Conservation (phyloP, 2,329 filamentous ascomycete species). For the Ascochyta clinopodiicola region DNA sequence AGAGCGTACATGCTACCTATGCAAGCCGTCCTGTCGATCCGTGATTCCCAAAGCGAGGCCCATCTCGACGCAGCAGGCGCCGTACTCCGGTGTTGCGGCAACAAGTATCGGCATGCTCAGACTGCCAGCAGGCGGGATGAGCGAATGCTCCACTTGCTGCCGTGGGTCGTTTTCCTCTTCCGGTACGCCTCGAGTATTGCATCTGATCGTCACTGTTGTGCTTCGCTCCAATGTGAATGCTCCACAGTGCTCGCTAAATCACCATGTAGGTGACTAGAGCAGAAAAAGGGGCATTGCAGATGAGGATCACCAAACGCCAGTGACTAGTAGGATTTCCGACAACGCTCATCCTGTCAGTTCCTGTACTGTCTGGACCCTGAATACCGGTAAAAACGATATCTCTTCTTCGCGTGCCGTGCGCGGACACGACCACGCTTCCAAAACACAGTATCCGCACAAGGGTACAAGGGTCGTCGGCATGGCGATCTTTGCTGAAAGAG, state of each 20-base stretch:
- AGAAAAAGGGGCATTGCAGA: constrained; percentile 2
- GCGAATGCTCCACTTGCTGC: background rate
- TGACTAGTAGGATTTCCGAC: constrained; percentile 2
- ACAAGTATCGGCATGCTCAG: constrained; percentile 1
- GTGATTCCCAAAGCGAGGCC: constrained; percentile 2
- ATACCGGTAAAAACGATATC: constrained; percentile 11
- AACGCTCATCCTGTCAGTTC: constrained; percentile 6
- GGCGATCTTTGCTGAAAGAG: background rate
- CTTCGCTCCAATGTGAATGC: constrained; percentile 6
- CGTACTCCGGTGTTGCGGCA: background rate
- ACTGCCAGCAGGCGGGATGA: background rate
- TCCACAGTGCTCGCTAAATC: constrained; percentile 10
- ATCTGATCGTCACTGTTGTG: constrained; percentile 1
- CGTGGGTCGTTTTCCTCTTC: no score
- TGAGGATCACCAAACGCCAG: constrained; percentile 1
- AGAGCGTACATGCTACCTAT: background rate
- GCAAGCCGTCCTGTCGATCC: background rate
- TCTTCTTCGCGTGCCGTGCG: constrained; percentile 9
- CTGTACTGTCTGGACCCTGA: constrained; percentile 15
- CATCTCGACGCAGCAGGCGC: constrained; percentile 1
- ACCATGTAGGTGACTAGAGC: constrained; percentile 4
- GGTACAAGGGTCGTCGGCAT: constrained; percentile 1
- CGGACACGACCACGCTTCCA: constrained; percentile 7
- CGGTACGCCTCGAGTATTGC: no score
- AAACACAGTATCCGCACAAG: background rate